phyloP scores from a whole-genome alignment of 768 basidiomycete species.

The Lactarius quietus region DNA sequence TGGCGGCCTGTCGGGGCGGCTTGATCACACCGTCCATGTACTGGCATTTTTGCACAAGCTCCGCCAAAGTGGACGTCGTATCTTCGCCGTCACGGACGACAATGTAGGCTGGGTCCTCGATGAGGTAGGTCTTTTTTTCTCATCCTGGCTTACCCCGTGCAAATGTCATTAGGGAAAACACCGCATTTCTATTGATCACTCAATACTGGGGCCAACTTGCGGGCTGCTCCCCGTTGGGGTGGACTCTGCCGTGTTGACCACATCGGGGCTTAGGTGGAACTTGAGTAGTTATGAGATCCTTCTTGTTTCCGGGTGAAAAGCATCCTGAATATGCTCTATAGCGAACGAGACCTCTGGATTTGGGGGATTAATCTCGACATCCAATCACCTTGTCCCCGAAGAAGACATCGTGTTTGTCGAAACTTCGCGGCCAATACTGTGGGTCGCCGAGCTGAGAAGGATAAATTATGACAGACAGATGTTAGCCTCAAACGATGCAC shows the following conservation, averaged over 20 bases:
- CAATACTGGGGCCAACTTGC: conserved; percentile 78
- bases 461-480: not conserved
- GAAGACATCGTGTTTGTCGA: conserved; percentile 63
- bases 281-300: conserved; percentile 54
- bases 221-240: conserved; percentile 93
- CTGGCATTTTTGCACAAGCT: conserved; percentile 83
- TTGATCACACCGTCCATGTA: conserved; percentile 93
- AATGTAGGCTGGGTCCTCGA: conserved; percentile 89
- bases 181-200: conserved; percentile 68
- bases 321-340: conserved; percentile 29
- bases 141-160: not conserved
- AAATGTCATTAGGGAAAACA: conserved; percentile 70
- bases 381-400: conserved; percentile 80
- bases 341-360: conserved; percentile 70
- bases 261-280: conserved; percentile 87
- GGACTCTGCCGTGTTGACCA: conserved; percentile 71
- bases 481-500: not conserved
- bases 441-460: conserved; percentile 68
- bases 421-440: conserved; percentile 84
- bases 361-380: conserved; percentile 84
- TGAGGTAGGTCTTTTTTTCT: conserved; percentile 42
- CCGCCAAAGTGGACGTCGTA: conserved; percentile 50
- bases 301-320: not conserved
- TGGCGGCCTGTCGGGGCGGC: conserved; percentile 84
- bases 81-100: conserved; percentile 85